phyloP scores from a whole-genome alignment of 2,329 filamentous ascomycete species.

The Fusarium chuoi region DNA sequence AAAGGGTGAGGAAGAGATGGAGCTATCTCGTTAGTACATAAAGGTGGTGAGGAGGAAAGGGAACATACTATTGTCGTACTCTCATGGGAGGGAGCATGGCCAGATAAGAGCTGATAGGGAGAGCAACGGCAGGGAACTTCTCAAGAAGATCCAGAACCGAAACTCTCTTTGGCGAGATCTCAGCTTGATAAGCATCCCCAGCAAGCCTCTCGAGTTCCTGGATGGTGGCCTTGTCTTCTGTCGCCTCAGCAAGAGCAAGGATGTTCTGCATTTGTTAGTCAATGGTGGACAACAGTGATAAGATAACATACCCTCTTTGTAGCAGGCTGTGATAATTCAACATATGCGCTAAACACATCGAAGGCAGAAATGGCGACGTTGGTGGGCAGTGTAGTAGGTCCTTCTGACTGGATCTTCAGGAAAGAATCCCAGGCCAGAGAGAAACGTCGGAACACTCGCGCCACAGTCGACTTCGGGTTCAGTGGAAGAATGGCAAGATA shows the following conservation, averaged over 20 bases:
- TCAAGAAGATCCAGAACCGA: constrained; percentile 78
- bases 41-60: background rate
- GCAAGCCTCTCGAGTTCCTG: constrained; percentile 59
- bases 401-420: constrained; percentile 67
- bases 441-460: constrained; percentile 73
- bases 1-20: constrained; percentile 79
- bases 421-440: constrained; percentile 75
- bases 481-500: constrained; percentile 80
- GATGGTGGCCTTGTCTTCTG: constrained; percentile 56
- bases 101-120: constrained; percentile 75
- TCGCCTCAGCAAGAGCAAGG: constrained; percentile 58
- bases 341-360: constrained; percentile 74
- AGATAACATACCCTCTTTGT: constrained; percentile 67
- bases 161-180: constrained; percentile 65
- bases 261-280: constrained; percentile 47
- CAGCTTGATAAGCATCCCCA: constrained; percentile 57
- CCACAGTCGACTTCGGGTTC: constrained; percentile 71
- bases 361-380: constrained; percentile 67
- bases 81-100: constrained; percentile 81
- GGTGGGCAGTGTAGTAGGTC: constrained; percentile 64
- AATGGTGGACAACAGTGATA: background rate
- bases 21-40: constrained; percentile 50
- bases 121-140: constrained; percentile 64
- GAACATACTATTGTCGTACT: constrained; percentile 72
- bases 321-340: constrained; percentile 78